These are phyloP conservation scores for Solanum chilense DNA, from an alignment of 257 asterid genomes.

Conservation along the genomic window DNA sequence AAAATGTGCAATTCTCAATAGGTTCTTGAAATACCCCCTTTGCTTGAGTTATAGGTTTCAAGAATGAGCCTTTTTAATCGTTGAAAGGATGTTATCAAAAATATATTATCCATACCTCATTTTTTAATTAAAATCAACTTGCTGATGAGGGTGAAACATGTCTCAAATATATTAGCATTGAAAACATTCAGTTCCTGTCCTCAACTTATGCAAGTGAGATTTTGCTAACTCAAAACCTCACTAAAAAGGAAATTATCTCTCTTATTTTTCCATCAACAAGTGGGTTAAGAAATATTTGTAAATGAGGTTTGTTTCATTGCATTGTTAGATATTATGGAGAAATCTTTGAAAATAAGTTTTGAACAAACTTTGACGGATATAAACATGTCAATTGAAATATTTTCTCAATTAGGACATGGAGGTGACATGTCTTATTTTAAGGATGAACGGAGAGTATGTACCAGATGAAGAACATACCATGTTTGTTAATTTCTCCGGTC, in stretches of 20 bases:
- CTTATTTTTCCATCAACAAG: slow-evolving; percentile 8
- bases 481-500: slow-evolving; percentile 43
- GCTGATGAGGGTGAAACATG: slow-evolving; percentile 52
- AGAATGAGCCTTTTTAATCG: not conserved
- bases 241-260: slow-evolving; percentile 18
- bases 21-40: not conserved
- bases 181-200: not conserved
- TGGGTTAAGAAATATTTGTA: slow-evolving; percentile 9
- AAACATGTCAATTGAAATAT: not conserved
- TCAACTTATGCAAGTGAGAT: slow-evolving; percentile 14
- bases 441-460: not conserved
- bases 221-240: slow-evolving; percentile 24
- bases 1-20: not conserved
- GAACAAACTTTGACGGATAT: not conserved
- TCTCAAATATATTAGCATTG: slow-evolving; percentile 15
- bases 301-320: slow-evolving; percentile 22
- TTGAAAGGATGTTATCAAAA: slow-evolving; percentile 8
- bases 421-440: not conserved
- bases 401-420: slow-evolving; percentile 5
- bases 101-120: slow-evolving; percentile 21
- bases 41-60: not conserved
- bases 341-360: slow-evolving; percentile 12
- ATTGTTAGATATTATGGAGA: slow-evolving; percentile 30
- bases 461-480: slow-evolving; percentile 27
- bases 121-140: slow-evolving; percentile 11